Conservation (phyloP, 306 rosid genomes). For the Castanopsis chinensis region DNA sequence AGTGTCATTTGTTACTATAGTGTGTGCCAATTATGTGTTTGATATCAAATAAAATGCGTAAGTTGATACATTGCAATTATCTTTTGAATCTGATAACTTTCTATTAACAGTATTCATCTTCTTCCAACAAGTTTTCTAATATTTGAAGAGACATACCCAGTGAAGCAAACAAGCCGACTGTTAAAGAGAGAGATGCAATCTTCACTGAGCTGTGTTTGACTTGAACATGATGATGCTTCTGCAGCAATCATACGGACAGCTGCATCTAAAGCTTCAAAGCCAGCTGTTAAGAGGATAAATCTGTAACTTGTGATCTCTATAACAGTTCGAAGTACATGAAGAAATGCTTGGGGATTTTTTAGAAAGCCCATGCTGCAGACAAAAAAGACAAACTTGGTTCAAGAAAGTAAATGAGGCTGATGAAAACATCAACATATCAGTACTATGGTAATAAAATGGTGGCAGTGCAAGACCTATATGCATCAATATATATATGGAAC, state of each 20-base stretch:
- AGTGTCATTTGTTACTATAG: too few species aligned
- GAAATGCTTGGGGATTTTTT: slow-evolving; percentile 55
- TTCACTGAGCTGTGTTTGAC: slow-evolving; percentile 35
- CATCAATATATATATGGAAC: too few species aligned
- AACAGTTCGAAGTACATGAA: slow-evolving; percentile 53
- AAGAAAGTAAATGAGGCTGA: not conserved
- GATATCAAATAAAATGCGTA: not conserved
- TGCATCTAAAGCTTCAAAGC: slow-evolving; percentile 60
- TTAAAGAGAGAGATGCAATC: slow-evolving; percentile 51
- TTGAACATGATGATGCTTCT: slow-evolving; percentile 31
- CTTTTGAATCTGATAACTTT: not conserved
- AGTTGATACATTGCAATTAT: not conserved
- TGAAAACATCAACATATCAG: not conserved
- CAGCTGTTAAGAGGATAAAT: slow-evolving; percentile 75
- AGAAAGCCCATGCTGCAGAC: slow-evolving; percentile 80
- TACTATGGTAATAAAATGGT: not conserved
- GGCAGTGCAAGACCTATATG: not conserved
- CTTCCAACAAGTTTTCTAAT: not conserved
- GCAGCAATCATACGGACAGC: slow-evolving; percentile 34
- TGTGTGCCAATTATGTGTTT: not conserved
- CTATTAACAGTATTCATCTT: not conserved
- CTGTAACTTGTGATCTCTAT: slow-evolving; percentile 52
- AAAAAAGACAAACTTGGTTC: slow-evolving; percentile 16
- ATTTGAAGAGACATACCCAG: slow-evolving; percentile 36
- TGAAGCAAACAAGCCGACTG: slow-evolving; percentile 59